phyloP scores from a whole-genome alignment of 108 stramenopile species.

The Bacterosira constricta region DNA sequence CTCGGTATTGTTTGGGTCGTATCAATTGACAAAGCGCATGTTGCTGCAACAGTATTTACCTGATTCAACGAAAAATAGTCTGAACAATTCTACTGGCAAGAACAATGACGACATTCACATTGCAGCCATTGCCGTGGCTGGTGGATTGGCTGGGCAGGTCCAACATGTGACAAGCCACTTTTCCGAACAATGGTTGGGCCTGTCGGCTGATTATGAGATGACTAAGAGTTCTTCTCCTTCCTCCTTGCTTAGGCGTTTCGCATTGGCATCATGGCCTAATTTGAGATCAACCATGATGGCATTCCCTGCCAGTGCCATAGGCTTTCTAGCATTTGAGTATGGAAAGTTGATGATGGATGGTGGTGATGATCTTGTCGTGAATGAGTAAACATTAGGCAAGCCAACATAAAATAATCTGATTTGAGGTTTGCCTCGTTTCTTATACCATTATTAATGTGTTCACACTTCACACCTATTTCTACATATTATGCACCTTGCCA shows the following conservation, averaged over 20 bases:
- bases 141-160: constrained; percentile 65
- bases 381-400: neutral
- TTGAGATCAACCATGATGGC: constrained; percentile 50
- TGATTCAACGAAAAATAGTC: neutral
- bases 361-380: neutral
- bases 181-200: constrained; percentile 50
- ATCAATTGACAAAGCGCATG: constrained; percentile 60
- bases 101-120: constrained; percentile 8
- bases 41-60: neutral
- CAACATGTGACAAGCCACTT: constrained; percentile 65
- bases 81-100: neutral
- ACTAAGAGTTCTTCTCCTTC: neutral
- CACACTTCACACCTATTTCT: too few species aligned
- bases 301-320: constrained; percentile 66
- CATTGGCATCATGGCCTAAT: constrained; percentile 30
- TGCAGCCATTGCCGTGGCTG: constrained; percentile 56
- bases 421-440: too few species aligned
- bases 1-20: constrained; percentile 68
- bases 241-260: constrained; percentile 5
- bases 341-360: constrained; percentile 47
- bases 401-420: too few species aligned
- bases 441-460: too few species aligned
- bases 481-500: too few species aligned
- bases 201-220: neutral
- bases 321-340: constrained; percentile 80